Percentiles rank a stretch among this genome's conserved stretches.
Evolutionary conservation across 345 rosid genomes (phyloP).

Genomic region (Eucalyptus grandis): DNA sequence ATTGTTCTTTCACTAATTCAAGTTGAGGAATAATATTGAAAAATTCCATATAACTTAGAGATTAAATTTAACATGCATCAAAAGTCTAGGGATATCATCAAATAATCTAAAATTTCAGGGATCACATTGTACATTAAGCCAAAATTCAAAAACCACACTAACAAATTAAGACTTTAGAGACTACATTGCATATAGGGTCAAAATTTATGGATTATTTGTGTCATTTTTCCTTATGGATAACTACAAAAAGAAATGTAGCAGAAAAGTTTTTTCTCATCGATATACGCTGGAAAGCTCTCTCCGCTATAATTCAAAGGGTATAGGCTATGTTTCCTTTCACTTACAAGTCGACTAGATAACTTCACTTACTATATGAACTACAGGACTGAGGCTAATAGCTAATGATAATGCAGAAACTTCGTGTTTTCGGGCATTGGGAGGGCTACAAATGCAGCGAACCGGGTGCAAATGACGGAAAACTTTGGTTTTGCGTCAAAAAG

Average conservation of each 20-base stretch:
- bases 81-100: too few relatives aligned
- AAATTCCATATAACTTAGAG: too few relatives aligned
- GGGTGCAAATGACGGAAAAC: background rate
- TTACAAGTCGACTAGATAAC: background rate
- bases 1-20: background rate
- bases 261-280: conserved; percentile 21
- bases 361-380: background rate
- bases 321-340: background rate
- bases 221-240: conserved; percentile 32
- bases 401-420: conserved; percentile 4
- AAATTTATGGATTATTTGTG: too few relatives aligned
- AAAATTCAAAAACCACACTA: background rate
- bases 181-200: too few relatives aligned
- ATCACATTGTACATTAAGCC: too few relatives aligned
- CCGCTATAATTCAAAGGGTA: conserved; percentile 18
- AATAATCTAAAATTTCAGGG: too few relatives aligned
- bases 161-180: background rate
- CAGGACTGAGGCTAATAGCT: background rate
- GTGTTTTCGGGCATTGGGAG: conserved; percentile 14
- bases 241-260: conserved; percentile 15
- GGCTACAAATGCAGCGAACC: conserved; percentile 7
- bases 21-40: background rate
- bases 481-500: conserved; percentile 23
- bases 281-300: conserved; percentile 15
- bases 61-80: too few relatives aligned